phyloP scores from a whole-genome alignment of 2,329 filamentous ascomycete species.

The Microsporum canis region DNA sequence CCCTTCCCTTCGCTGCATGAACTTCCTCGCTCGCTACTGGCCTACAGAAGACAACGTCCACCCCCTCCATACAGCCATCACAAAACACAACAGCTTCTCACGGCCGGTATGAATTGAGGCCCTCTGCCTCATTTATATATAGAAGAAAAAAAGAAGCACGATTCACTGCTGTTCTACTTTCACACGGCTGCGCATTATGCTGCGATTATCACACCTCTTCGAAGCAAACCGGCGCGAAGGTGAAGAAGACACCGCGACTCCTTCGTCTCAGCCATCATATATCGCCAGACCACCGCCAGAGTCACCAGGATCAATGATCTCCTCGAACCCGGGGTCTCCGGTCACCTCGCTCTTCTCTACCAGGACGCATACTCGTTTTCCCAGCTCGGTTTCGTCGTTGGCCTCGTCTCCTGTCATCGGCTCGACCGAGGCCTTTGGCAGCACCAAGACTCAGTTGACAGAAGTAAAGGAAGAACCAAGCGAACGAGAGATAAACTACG shows the following conservation, averaged over 20 bases:
- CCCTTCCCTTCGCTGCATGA: background rate
- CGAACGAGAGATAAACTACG: conserved; percentile 48
- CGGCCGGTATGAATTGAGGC: background rate
- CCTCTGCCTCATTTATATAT: background rate
- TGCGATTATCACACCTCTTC: conserved; percentile 26
- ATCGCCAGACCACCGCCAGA: conserved; percentile 16
- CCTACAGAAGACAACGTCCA: background rate
- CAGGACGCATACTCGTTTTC: conserved; percentile 30
- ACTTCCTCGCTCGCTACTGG: background rate
- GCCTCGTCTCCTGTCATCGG: conserved; percentile 47
- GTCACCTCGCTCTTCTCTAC: conserved; percentile 32
- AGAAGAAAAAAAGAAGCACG: background rate
- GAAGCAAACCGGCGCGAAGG: conserved; percentile 24
- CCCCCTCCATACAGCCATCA: background rate
- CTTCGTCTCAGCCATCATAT: conserved; percentile 3
- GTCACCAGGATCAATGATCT: conserved; percentile 25
- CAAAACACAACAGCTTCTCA: too few relatives aligned
- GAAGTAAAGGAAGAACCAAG: conserved; percentile 72
- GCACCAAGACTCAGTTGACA: conserved; percentile 57
- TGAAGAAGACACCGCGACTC: conserved; percentile 20
- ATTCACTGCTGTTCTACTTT: background rate
- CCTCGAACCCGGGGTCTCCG: conserved; percentile 31
- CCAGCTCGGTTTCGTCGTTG: conserved; percentile 67
- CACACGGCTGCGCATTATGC: conserved; percentile 18
- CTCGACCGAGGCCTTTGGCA: conserved; percentile 37